Evolutionary conservation across 1,284 basidiomycete genomes (phyloP), one percentile per base, ranked within the genome.

Genomic region (Rhodofomes roseus): DNA sequence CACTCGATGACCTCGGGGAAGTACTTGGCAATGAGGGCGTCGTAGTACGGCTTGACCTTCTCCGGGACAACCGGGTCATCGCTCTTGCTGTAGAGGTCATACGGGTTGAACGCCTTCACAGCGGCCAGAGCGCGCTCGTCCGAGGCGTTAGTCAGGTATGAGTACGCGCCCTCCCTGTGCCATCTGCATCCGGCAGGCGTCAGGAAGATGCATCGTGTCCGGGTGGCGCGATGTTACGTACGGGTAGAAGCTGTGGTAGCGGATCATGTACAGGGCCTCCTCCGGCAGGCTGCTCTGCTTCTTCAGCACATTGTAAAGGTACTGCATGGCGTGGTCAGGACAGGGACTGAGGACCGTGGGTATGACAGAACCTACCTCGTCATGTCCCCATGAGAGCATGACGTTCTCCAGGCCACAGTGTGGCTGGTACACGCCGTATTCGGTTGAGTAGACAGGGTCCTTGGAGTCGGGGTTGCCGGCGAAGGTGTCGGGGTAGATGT

Each of bases 161-260:
- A 71, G 76, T 95, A 96, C 0, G 92, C 93, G 60, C 82, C 83
- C 71, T 93, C 92, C 55, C 91, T 83, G 73, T 94, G 92, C 92
- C 93, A 95, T n/a, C 81, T 82, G 66, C 16, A 51, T 58, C 50
- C 43, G 53, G 12, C 54, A 29, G 6, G 8, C 1, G 11, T 48
- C 40, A 27, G 16, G 5, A 36, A n/a, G 5, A 55, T 23, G 16
- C 20, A 14, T n/a, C 23, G 2, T 25, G 37, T 40, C n/a, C 31
- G 31, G 4, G 40, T 12, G 18, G 18, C 20, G 36, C 7, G n/a
- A 39, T 20, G 41, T 41, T 25, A 62, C 59, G 40, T 68, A 87
- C 76, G 94, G 93, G 78, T 96, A 96, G 81, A 96, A 96, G 66
- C 89, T 92, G 77, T 96, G 94, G 74, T 93, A 96, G 27, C 94